Base-by-base conservation (phyloP, 208 protist genomes). In the Hexamita inflata region DNA sequence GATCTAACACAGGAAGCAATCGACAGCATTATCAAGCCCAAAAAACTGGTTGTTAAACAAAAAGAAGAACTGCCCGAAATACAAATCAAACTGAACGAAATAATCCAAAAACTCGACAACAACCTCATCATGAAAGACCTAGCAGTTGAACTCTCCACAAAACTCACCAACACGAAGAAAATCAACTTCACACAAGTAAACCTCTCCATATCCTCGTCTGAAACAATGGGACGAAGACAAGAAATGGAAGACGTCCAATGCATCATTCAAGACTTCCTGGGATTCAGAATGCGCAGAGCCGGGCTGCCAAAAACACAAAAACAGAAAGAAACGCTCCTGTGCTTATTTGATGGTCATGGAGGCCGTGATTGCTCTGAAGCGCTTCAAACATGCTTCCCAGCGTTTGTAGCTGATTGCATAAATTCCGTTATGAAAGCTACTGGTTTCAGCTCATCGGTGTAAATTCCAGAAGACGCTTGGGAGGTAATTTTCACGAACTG, bases 311-410 rank as follows among this genome's bases (percentile, higher is more conserved):
- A 15, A 15, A 30, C 15, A 34, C 19, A 15, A 40, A 34, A 34
- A 38, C 15, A 70, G 28, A 40, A 49, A 70, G 64, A 70, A n/a
- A 70, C 42, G 4, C 38, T 70, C 11, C n/a, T 70, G 64, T n/a
- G 38, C 38, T 15, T 70, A 35, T 70, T 70, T 45, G 64, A 70
- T 45, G 64, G 64, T n/a, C 64, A 70, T 45, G 64, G 64, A 49
- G 64, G 64, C n/a, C 26, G 30, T 45, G 64, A 70, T 9, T 70
- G 64, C 38, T 70, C 64, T 11, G 28, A n/a, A 42, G 28, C n/a
- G 9, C 30, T 70, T 29, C 19, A 4, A 24, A 15, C 24, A 29
- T n/a, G 15, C 11, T 70, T 70, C n/a, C 64, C 64, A 32, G 11
- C 15, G 11, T 15, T 45, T 45, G 4, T 70, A 42, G 64, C 64